These are phyloP conservation scores for Pelargonium citronellum DNA, from an alignment of 441 rosid genomes.

Conservation along the genomic window DNA sequence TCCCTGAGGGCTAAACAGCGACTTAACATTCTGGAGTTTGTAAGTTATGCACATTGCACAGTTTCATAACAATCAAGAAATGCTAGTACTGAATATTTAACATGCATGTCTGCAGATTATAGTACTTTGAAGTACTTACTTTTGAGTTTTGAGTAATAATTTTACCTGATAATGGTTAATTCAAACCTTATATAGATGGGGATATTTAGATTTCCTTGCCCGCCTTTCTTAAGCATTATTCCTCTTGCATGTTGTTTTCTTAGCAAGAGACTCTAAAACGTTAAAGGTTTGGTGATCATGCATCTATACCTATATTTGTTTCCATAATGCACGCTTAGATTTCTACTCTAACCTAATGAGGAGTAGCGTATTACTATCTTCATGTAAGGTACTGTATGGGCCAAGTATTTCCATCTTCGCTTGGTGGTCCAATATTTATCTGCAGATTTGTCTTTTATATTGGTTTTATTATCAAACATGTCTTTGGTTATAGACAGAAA, in stretches of 20 bases:
- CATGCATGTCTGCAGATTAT: neutral
- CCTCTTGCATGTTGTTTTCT: neutral
- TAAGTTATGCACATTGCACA: too few relatives aligned
- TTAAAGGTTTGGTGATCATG: neutral
- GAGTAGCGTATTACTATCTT: too few relatives aligned
- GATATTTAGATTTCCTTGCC: too few relatives aligned
- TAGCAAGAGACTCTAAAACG: neutral
- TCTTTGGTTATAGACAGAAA: too few relatives aligned
- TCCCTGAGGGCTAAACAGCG: too few relatives aligned
- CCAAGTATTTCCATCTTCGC: neutral
- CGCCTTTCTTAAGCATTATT: too few relatives aligned
- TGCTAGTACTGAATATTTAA: neutral
- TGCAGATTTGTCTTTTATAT: neutral
- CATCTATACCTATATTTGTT: neutral
- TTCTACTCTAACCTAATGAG: too few relatives aligned
- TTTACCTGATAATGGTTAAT: constrained; percentile 3
- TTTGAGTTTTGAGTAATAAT: constrained; percentile 1
- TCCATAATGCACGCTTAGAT: neutral
- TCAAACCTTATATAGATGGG: too few relatives aligned
- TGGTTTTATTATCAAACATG: neutral
- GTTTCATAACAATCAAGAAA: too few relatives aligned
- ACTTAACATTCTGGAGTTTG: too few relatives aligned
- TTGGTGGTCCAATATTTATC: neutral
- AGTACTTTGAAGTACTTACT: neutral
- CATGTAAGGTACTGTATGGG: too few relatives aligned